Percentiles rank a stretch among this genome's conserved stretches.
Evolutionary conservation across 2,329 filamentous ascomycete species (phyloP).

Genomic region (Calonectria pseudoreteaudii): DNA sequence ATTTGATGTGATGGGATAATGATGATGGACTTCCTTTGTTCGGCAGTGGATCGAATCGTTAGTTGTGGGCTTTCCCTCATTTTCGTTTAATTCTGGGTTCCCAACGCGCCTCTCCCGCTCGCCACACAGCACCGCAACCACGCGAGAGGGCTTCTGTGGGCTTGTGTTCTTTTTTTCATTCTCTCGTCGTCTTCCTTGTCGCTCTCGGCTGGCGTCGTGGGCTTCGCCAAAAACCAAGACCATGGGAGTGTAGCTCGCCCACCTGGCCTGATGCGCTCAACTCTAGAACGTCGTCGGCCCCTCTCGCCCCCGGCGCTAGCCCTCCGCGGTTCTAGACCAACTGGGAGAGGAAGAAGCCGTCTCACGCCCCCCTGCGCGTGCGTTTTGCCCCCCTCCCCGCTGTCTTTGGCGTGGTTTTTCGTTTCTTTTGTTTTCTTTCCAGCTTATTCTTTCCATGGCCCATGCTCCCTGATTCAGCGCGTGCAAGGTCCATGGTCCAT

Average conservation of each 20-base stretch:
- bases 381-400: not conserved
- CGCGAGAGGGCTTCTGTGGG: not conserved
- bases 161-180: not conserved
- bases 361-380: not conserved
- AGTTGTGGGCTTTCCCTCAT: not conserved
- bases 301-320: not conserved
- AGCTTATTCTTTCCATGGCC: not conserved
- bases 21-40: not conserved
- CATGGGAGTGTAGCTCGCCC: not conserved
- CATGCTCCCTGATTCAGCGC: not conserved
- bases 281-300: conserved; percentile 17
- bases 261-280: conserved; percentile 12
- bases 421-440: not conserved
- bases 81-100: not conserved
- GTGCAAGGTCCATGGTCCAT: conserved; percentile 3
- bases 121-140: conserved; percentile 8
- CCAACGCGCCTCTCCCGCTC: conserved; percentile 13
- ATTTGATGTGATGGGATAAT: not conserved
- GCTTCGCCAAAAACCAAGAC: not conserved
- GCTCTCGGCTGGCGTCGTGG: not conserved
- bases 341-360: not conserved
- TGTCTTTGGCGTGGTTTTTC: not conserved
- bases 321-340: conserved; percentile 1
- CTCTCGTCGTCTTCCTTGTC: not conserved
- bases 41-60: not conserved